Conservation (phyloP, 345 rosid species). For the Salix suchowensis region DNA sequence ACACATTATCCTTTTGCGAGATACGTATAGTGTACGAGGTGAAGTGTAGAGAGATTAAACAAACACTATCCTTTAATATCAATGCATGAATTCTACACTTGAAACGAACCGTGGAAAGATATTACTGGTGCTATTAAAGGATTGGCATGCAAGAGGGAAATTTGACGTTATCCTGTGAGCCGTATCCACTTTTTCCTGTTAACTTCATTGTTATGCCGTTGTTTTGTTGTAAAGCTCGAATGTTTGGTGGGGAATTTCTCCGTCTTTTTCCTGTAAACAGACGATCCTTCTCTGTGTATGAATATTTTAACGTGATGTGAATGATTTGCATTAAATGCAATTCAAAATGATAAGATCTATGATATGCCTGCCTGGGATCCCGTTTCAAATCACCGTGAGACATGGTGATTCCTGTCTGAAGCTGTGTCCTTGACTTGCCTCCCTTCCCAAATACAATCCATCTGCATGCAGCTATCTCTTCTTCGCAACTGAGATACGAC, state of each 20-base stretch:
- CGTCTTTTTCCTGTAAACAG: constrained; percentile 34
- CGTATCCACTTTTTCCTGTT: constrained; percentile 28
- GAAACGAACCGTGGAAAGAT: too few species aligned
- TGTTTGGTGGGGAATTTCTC: constrained; percentile 23
- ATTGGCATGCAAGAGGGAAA: neutral
- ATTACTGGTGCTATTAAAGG: neutral
- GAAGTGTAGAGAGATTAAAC: too few species aligned
- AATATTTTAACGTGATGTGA: constrained; percentile 29
- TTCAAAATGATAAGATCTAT: neutral
- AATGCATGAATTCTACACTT: too few species aligned
- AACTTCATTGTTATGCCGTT: constrained; percentile 32
- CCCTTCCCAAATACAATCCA: neutral
- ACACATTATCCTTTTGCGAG: too few species aligned
- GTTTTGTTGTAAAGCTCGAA: constrained; percentile 35
- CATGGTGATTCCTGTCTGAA: constrained; percentile 28
- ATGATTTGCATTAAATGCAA: neutral
- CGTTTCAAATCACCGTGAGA: constrained; percentile 14
- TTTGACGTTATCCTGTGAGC: constrained; percentile 21
- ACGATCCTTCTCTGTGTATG: constrained; percentile 34
- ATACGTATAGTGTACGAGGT: too few species aligned
- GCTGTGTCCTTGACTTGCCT: constrained; percentile 14
- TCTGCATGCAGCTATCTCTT: neutral
- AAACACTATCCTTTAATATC: too few species aligned
- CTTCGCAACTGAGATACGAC: neutral
- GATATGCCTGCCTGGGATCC: neutral